These are phyloP conservation scores for Wickerhamomyces hampshirensis DNA, from an alignment of 805 yeast genomes.

Conservation along the genomic window DNA sequence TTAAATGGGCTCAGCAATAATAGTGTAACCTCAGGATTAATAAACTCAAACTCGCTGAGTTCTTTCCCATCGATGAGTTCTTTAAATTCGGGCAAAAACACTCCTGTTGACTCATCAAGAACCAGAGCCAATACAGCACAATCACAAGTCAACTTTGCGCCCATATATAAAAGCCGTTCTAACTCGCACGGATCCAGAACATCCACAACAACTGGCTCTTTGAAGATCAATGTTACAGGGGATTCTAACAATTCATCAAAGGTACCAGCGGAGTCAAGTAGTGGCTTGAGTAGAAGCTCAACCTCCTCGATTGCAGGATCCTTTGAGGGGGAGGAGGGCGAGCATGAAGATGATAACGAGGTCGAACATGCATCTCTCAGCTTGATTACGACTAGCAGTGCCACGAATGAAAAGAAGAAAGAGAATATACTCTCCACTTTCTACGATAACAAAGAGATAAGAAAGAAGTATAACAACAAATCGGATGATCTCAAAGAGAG, in stretches of 20 bases:
- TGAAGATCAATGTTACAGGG: not conserved
- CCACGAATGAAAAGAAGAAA: no score
- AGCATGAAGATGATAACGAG: no score
- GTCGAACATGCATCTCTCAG: no score
- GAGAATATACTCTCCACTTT: no score
- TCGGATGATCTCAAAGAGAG: constrained; percentile 11
- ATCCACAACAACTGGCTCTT: not conserved
- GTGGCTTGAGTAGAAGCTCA: no score
- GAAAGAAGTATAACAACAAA: constrained; percentile 10
- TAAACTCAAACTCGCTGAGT: constrained; percentile 9
- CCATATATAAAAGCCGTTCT: constrained; percentile 11
- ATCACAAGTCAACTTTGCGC: constrained; percentile 5
- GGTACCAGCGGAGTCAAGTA: no score
- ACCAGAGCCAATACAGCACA: constrained; percentile 7
- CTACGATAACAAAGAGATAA: constrained; percentile 6
- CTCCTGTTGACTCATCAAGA: constrained; percentile 9
- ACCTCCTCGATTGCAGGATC: no score
- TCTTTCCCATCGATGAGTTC: constrained; percentile 24
- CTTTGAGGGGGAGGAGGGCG: no score
- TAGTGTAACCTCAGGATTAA: not conserved
- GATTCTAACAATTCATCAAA: no score
- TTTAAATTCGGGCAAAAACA: constrained; percentile 14
- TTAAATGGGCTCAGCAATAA: not conserved
- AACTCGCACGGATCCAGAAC: constrained; percentile 11
- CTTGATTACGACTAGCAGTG: no score